Conservation (phyloP, 306 rosid genomes). For the Macrotyloma uniflorum region DNA sequence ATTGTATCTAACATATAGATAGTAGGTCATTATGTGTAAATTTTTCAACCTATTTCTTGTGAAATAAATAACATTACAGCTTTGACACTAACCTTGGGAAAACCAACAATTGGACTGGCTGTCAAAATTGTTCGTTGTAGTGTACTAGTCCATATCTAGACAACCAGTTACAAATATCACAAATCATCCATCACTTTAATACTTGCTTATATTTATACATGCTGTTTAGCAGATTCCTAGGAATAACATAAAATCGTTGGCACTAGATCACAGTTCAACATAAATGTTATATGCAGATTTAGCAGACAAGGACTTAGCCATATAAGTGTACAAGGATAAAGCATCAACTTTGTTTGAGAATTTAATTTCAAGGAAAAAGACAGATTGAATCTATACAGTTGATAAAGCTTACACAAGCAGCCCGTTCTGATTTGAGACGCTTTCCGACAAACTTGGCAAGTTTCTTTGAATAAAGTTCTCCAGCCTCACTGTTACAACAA, state of each 20-base stretch:
- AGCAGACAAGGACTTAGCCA: conserved; percentile 1
- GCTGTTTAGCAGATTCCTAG: conserved; percentile 19
- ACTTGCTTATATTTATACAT: conserved; percentile 18
- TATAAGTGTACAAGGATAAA: neutral
- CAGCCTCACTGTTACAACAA: conserved; percentile 70
- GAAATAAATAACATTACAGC: conserved; percentile 31
- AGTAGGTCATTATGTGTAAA: neutral
- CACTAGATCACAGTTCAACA: neutral
- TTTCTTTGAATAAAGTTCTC: conserved; percentile 84
- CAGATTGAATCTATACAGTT: conserved; percentile 30
- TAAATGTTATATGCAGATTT: conserved; percentile 19
- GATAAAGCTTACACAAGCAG: conserved; percentile 89
- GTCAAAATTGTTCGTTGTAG: conserved; percentile 92
- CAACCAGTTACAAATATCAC: conserved; percentile 37
- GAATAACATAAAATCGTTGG: neutral
- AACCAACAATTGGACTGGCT: conserved; percentile 83
- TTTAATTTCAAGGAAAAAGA: conserved; percentile 30
- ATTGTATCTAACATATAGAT: conserved; percentile 71
- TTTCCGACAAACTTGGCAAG: conserved; percentile 88
- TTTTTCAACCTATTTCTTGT: neutral
- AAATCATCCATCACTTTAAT: conserved; percentile 29
- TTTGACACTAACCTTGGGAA: conserved; percentile 82
- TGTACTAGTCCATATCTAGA: conserved; percentile 98
- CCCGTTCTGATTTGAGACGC: conserved; percentile 93
- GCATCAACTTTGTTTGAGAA: conserved; percentile 17